Evolutionary conservation across 2,329 filamentous ascomycete species (phyloP), one percentile per base, ranked within the genome.

Genomic region (Neopestalotiopsis sp.): DNA sequence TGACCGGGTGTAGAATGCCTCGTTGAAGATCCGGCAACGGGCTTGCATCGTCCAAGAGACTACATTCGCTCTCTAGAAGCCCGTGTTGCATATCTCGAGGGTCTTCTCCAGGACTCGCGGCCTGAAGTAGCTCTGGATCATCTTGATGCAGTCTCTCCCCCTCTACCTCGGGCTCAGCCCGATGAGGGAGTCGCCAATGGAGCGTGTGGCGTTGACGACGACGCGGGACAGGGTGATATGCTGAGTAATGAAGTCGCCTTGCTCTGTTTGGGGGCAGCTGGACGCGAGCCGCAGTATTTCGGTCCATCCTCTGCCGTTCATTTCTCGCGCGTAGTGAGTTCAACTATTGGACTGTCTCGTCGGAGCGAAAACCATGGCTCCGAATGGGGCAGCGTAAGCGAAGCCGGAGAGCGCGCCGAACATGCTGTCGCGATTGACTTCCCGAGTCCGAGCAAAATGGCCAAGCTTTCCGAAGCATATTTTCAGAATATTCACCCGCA

Each of bases 401-500:
- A 63, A 42, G 20, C 32, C 12, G 34, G 66, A 30, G 40, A 20
- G 20, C 45, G 38, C 32, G 45, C 38, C 2, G 30, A 17, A 6
- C 20, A 38, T n/a, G 20, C 30, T n/a, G 20, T 49, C 17, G 28
- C 13, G 34, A n/a, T 34, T 17, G 56, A 66, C 14, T 32, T 69
- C 6, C 63, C 63, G 2, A 24, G 49, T 40, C 34, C 38, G 14
- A 58, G 28, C 12, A 69, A 62, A 56, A 52, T 62, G 64, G 34
- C 56, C 34, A 45, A 42, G 14, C 52, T 69, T 7, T 60, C 34
- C 13, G 32, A 69, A 56, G 79, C 80, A 3, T 82, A 80, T 67
- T 82, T 82, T 65, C 70, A 78, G 40, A 79, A 80, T 28, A 78
- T 82, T 12, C 79, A 81, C 56, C 71, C 77, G 0, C 79, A 81